A percentile compares a stretch with the other conserved stretches of the same genome.
Evolutionary conservation across 2,329 filamentous ascomycete genomes (phyloP).

Genomic region (Aspergillus sp.): DNA sequence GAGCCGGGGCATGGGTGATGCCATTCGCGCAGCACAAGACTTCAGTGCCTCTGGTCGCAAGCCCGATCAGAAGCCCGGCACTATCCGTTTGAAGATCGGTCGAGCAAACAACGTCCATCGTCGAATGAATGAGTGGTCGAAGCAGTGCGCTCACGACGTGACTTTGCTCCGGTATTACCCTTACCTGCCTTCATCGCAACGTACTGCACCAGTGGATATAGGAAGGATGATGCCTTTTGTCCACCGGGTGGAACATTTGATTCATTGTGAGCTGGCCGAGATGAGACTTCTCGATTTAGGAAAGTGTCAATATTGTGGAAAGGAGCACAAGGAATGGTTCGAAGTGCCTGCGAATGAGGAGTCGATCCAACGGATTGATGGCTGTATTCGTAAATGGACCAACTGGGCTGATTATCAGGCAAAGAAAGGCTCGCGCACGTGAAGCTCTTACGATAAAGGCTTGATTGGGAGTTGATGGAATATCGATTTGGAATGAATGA

Average conservation of each 20-base stretch:
- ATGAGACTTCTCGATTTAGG: conserved; percentile 52
- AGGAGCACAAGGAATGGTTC: conserved; percentile 92
- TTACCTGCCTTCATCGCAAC: conserved; percentile 46
- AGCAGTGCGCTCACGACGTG: conserved; percentile 85
- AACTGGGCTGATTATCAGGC: conserved; percentile 64
- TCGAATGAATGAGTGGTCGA: conserved; percentile 85
- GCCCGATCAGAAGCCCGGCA: conserved; percentile 44
- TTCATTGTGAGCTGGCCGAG: conserved; percentile 79
- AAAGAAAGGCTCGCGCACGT: not conserved
- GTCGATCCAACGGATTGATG: conserved; percentile 64
- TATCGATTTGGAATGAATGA: too few relatives aligned
- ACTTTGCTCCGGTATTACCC: conserved; percentile 90
- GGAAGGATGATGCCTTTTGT: conserved; percentile 73
- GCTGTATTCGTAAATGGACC: conserved; percentile 78
- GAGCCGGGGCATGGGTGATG: conserved; percentile 30
- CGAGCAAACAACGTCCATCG: conserved; percentile 78
- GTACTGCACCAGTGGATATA: conserved; percentile 17
- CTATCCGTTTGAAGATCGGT: conserved; percentile 63
- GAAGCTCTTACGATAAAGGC: too few relatives aligned
- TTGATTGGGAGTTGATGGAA: too few relatives aligned
- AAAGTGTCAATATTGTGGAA: conserved; percentile 72
- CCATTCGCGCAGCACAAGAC: conserved; percentile 32
- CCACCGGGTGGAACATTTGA: conserved; percentile 80
- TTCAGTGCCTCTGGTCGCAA: conserved; percentile 26
- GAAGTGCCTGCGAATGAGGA: conserved; percentile 72